phyloP scores from a whole-genome alignment of 2,329 filamentous ascomycete genomes.

The Cyphellophora europaea region DNA sequence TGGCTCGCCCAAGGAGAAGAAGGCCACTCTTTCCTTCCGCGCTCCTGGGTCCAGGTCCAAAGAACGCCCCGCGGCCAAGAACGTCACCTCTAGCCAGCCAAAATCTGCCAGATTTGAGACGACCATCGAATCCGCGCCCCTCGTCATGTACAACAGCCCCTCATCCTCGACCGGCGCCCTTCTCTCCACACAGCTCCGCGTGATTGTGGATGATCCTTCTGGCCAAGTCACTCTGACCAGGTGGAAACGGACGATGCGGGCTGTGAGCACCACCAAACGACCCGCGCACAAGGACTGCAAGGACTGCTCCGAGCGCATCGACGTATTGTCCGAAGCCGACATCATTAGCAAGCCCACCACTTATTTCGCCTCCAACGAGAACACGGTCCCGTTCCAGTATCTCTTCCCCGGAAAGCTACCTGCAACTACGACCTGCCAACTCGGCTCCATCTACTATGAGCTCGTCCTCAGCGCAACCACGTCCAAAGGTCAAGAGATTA shows the following conservation, averaged over 20 bases:
- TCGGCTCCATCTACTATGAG: constrained; percentile 69
- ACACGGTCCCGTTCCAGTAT: constrained; percentile 82
- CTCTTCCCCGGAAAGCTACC: constrained; percentile 80
- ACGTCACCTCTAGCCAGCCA: constrained; percentile 19
- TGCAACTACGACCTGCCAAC: constrained; percentile 63
- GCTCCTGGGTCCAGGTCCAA: constrained; percentile 13
- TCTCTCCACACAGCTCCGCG: constrained; percentile 70
- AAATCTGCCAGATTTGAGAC: constrained; percentile 47
- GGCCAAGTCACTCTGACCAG: constrained; percentile 55
- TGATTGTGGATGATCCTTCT: constrained; percentile 59
- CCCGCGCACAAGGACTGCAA: constrained; percentile 71
- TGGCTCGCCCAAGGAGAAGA: constrained; percentile 32
- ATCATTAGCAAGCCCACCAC: constrained; percentile 52
- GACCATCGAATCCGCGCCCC: constrained; percentile 73
- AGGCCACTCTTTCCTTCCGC: constrained; percentile 22
- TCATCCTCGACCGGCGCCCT: constrained; percentile 72
- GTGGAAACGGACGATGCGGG: constrained; percentile 63
- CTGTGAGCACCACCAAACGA: constrained; percentile 67
- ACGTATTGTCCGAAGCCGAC: constrained; percentile 68
- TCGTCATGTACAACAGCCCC: constrained; percentile 71
- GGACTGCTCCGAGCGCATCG: constrained; percentile 63
- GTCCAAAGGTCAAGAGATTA: constrained; percentile 52
- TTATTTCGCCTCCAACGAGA: constrained; percentile 44
- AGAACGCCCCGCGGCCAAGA: constrained; percentile 9
- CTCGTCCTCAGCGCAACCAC: constrained; percentile 60